phyloP scores from a whole-genome alignment of 208 protist species.

The Strigomonas oncopelti region DNA sequence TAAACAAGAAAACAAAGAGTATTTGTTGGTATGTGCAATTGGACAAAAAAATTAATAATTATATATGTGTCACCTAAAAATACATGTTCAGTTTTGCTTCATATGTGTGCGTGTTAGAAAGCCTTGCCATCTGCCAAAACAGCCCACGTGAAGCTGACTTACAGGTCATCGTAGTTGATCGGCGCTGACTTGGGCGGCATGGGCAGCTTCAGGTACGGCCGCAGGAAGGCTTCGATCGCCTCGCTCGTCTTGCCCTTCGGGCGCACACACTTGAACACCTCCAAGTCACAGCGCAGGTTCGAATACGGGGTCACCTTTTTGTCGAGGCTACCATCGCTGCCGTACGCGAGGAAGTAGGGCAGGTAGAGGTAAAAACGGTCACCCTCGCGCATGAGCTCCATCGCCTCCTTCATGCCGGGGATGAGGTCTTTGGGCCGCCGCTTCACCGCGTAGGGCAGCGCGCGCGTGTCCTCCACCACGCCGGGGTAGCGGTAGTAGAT shows the following conservation, averaged over 20 bases:
- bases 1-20: no score
- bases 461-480: conserved; percentile 54
- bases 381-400: conserved; percentile 85
- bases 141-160: no score
- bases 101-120: no score
- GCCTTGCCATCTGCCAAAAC: no score
- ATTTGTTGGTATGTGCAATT: no score
- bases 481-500: conserved; percentile 41
- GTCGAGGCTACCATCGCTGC: conserved; percentile 30
- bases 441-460: conserved; percentile 39
- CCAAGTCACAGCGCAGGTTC: conserved; percentile 62
- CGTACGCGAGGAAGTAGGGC: conserved; percentile 73
- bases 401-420: conserved; percentile 57
- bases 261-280: conserved; percentile 47
- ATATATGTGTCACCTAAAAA: no score
- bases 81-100: no score
- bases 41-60: no score
- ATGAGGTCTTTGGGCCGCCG: conserved; percentile 61
- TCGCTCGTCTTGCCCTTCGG: conserved; percentile 39
- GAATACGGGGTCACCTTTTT: conserved; percentile 36
- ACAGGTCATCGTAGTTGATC: conserved; percentile 38
- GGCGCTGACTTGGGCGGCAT: conserved; percentile 28
- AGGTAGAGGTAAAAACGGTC: conserved; percentile 75
- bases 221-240: conserved; percentile 58
- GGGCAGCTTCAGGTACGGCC: conserved; percentile 36